A percentile compares a stretch with the other conserved stretches of the same genome.
Evolutionary conservation across 768 basidiomycete species (phyloP).

Genomic region (Leccinum truebloodii): DNA sequence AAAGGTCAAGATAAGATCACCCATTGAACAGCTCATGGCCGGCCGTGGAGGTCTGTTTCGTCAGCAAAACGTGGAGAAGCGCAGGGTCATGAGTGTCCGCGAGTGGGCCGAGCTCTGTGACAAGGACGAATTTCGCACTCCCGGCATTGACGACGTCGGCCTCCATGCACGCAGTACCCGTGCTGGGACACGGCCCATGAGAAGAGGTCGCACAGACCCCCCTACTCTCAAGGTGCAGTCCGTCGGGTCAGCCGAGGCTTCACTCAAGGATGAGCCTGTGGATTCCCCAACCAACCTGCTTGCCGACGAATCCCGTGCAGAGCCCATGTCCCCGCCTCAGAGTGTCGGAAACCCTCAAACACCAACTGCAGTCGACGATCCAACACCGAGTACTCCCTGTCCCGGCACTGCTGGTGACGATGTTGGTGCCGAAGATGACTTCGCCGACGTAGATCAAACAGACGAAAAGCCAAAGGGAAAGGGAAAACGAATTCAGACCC

Average conservation of each 20-base stretch:
- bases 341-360: slow-evolving; percentile 26
- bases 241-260: slow-evolving; percentile 43
- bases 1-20: slow-evolving; percentile 76
- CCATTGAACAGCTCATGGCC: slow-evolving; percentile 93
- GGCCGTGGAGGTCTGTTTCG: slow-evolving; percentile 86
- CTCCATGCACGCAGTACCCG: slow-evolving; percentile 46
- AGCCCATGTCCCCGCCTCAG: slow-evolving; percentile 32
- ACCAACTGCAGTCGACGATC: slow-evolving; percentile 18
- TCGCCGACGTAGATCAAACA: slow-evolving; percentile 19
- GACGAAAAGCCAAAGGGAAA: slow-evolving; percentile 41
- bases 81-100: slow-evolving; percentile 77
- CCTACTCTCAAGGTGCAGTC: slow-evolving; percentile 40
- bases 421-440: slow-evolving; percentile 17
- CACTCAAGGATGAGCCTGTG: slow-evolving; percentile 48
- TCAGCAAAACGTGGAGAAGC: slow-evolving; percentile 89
- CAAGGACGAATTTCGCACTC: slow-evolving; percentile 72
- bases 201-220: slow-evolving; percentile 46
- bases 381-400: background rate
- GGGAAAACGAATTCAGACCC: slow-evolving; percentile 44
- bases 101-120: slow-evolving; percentile 83
- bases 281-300: slow-evolving; percentile 10
- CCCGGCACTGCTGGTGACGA: slow-evolving; percentile 13
- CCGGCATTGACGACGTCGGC: slow-evolving; percentile 69
- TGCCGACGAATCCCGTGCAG: slow-evolving; percentile 4
- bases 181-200: slow-evolving; percentile 35